These are phyloP conservation scores for Porphyra umbilicalis DNA, from an alignment of 31 red algal genomes.

Conservation along the genomic window DNA sequence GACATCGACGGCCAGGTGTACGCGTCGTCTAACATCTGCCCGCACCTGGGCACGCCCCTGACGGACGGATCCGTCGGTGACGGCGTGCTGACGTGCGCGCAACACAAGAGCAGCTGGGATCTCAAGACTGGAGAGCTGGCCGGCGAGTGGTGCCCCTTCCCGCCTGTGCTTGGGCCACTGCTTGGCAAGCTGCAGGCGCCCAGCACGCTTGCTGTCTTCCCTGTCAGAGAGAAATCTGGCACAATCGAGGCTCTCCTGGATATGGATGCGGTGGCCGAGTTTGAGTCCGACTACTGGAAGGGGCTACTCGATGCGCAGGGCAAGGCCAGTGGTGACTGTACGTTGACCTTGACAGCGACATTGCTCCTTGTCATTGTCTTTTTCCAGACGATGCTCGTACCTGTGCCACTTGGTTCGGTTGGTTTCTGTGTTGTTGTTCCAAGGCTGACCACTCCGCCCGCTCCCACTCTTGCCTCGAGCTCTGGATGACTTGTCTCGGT, in stretches of 20 bases:
- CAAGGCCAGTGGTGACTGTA: constrained; percentile 69
- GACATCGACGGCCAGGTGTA: constrained; percentile 94
- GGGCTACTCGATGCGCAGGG: constrained; percentile 88
- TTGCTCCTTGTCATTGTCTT: no score
- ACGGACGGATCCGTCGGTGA: constrained; percentile 66
- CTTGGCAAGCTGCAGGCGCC: constrained; percentile 70
- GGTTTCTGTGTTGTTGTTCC: no score
- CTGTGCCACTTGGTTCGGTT: no score
- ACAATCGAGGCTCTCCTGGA: constrained; percentile 80
- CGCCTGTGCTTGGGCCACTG: constrained; percentile 79
- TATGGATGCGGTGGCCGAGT: constrained; percentile 47
- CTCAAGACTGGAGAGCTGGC: constrained; percentile 74
- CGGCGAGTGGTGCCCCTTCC: constrained; percentile 89
- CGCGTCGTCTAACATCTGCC: constrained; percentile 76
- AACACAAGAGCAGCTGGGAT: constrained; percentile 84
- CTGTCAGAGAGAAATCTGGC: constrained; percentile 73
- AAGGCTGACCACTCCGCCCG: no score
- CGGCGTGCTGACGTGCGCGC: constrained; percentile 77
- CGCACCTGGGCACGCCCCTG: constrained; percentile 83
- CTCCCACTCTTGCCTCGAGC: no score
- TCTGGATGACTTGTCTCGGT: no score
- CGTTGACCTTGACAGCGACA: no score
- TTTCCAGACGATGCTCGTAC: no score
- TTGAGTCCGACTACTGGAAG: constrained; percentile 87
- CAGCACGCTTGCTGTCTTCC: constrained; percentile 50